These are phyloP conservation scores for Candida neerlandica DNA, from an alignment of 1,139 yeast species.

Conservation along the genomic window DNA sequence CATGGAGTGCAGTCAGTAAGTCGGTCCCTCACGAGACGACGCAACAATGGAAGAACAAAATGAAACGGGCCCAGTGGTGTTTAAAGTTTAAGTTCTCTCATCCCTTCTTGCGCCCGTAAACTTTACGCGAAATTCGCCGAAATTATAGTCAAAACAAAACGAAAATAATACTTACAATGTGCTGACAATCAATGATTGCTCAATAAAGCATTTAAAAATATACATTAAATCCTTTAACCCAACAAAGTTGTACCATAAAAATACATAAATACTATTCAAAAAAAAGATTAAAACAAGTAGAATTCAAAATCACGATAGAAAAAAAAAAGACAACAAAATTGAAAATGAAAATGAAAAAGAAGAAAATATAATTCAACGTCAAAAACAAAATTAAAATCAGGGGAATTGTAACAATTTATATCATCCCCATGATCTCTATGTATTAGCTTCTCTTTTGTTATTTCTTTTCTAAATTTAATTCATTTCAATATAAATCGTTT, in stretches of 20 bases:
- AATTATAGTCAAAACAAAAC: no score
- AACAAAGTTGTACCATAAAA: constrained; percentile 24
- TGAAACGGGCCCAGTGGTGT: no score
- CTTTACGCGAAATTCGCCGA: no score
- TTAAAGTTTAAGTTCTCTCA: no score
- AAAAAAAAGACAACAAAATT: constrained; percentile 19
- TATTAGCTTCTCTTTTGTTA: neutral
- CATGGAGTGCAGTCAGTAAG: no score
- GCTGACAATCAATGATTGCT: neutral
- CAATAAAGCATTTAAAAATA: constrained; percentile 11
- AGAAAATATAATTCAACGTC: neutral
- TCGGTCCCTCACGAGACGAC: no score
- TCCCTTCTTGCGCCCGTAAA: no score
- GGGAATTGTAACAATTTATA: neutral
- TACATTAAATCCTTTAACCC: constrained; percentile 37
- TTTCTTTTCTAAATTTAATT: neutral
- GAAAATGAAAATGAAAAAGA: constrained; percentile 16
- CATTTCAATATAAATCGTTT: neutral
- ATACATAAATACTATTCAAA: constrained; percentile 29
- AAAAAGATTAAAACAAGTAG: constrained; percentile 22
- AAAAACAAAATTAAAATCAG: neutral
- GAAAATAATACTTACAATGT: no score
- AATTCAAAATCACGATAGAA: constrained; percentile 4
- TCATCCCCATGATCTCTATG: neutral
- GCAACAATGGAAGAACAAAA: no score